Percentiles rank a stretch among this genome's conserved stretches.
These are phyloP conservation scores for Dissoconium aciculare DNA, from an alignment of 2,329 filamentous ascomycete species.

Conservation along the genomic window DNA sequence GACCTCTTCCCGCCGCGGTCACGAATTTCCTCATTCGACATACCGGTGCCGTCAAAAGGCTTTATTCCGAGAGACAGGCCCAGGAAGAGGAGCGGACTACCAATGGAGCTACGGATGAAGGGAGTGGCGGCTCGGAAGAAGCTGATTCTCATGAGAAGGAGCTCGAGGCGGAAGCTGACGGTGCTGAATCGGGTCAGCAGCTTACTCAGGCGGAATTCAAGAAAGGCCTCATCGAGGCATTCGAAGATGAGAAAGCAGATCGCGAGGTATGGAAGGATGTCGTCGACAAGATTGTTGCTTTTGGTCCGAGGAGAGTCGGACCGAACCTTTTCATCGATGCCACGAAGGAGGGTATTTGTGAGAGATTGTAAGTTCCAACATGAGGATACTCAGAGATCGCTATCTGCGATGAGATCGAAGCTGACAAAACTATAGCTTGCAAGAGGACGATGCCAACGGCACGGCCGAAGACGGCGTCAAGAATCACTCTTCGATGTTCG, in stretches of 20 bases:
- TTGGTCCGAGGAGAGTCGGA: conserved; percentile 71
- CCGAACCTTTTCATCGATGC: conserved; percentile 82
- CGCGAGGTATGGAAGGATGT: conserved; percentile 63
- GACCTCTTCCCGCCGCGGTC: conserved; percentile 61
- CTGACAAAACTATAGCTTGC: conserved; percentile 14
- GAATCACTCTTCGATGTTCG: conserved; percentile 35
- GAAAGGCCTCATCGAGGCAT: conserved; percentile 49
- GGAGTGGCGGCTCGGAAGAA: conserved; percentile 25
- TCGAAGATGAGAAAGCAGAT: conserved; percentile 58
- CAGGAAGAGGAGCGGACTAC: conserved; percentile 25
- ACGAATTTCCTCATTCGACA: conserved; percentile 80
- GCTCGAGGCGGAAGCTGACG: conserved; percentile 32
- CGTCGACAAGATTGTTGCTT: conserved; percentile 71
- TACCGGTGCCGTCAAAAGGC: conserved; percentile 56
- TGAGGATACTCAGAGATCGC: no score
- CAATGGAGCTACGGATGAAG: conserved; percentile 16
- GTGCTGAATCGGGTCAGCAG: conserved; percentile 41
- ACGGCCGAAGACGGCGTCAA: no score
- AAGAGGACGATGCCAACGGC: conserved; percentile 19
- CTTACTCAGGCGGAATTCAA: conserved; percentile 66
- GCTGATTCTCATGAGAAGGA: conserved; percentile 25
- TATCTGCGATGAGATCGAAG: conserved; percentile 16
- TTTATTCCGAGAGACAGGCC: conserved; percentile 57
- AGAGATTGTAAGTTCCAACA: conserved; percentile 51
- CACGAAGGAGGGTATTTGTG: conserved; percentile 55